phyloP scores from a whole-genome alignment of 2,329 filamentous ascomycete genomes.

The Epichloe typhina region DNA sequence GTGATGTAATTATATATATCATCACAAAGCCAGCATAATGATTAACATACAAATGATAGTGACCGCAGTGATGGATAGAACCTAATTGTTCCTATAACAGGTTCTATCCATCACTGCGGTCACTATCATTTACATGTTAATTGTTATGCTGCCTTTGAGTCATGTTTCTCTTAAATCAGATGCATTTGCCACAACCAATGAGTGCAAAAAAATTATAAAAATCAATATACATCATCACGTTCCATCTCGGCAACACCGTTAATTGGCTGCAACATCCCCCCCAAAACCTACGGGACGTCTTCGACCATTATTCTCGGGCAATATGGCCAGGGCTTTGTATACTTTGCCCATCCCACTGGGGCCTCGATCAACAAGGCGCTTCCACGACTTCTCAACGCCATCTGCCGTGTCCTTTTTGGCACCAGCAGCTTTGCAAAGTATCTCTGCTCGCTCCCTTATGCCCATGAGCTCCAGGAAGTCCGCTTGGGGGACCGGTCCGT shows the following conservation, averaged over 20 bases:
- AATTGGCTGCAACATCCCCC: slow-evolving; percentile 46
- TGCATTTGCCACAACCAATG: too few species aligned
- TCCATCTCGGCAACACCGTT: not conserved
- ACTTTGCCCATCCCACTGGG: slow-evolving; percentile 84
- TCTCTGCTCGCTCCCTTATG: slow-evolving; percentile 61
- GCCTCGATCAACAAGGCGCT: slow-evolving; percentile 68
- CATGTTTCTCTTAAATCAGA: too few species aligned
- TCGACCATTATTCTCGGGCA: slow-evolving; percentile 64
- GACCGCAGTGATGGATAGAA: too few species aligned
- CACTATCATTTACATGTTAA: too few species aligned
- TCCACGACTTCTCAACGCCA: slow-evolving; percentile 62
- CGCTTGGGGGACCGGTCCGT: slow-evolving; percentile 80
- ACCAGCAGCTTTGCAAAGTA: slow-evolving; percentile 40
- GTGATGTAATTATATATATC: too few species aligned
- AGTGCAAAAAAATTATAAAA: too few species aligned
- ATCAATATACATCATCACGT: not conserved
- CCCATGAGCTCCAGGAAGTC: slow-evolving; percentile 71
- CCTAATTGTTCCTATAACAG: too few species aligned
- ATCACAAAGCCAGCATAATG: too few species aligned
- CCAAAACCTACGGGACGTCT: slow-evolving; percentile 86
- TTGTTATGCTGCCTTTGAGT: too few species aligned
- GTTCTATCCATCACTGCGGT: too few species aligned
- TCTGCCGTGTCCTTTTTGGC: slow-evolving; percentile 33
- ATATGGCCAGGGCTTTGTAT: slow-evolving; percentile 84
- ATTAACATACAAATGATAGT: too few species aligned